Evolutionary conservation across 1,284 basidiomycete species (phyloP).

Genomic region (Pseudozyma tsukubaensis): DNA sequence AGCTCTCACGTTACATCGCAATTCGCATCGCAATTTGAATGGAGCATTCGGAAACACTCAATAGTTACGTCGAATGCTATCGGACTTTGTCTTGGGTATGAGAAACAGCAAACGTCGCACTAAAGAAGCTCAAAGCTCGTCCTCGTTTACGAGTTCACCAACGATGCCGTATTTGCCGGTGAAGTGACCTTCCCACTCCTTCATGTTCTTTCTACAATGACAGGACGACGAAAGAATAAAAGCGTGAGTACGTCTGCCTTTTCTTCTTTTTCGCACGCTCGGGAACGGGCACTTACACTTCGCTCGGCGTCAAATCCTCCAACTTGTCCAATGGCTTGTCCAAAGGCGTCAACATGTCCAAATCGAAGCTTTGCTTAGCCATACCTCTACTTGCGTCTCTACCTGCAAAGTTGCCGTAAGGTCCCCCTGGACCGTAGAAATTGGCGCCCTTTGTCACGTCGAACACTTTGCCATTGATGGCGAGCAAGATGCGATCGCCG

Average conservation of each 20-base stretch:
- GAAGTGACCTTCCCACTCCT: conserved; percentile 63
- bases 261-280: background rate
- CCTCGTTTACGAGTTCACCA: conserved; percentile 65
- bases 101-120: background rate
- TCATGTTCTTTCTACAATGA: conserved; percentile 53
- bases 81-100: background rate
- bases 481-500: conserved; percentile 77
- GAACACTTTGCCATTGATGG: conserved; percentile 88
- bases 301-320: conserved; percentile 79
- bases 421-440: conserved; percentile 93
- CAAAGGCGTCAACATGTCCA: conserved; percentile 86
- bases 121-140: conserved; percentile 9
- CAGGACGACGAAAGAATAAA: background rate
- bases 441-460: conserved; percentile 87
- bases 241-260: background rate
- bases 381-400: conserved; percentile 92
- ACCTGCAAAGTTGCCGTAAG: conserved; percentile 96
- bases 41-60: background rate
- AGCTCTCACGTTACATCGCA: conserved; percentile 5
- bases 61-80: background rate
- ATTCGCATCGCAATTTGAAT: background rate
- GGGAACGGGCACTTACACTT: conserved; percentile 76
- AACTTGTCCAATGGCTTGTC: conserved; percentile 88
- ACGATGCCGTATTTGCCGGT: conserved; percentile 64
- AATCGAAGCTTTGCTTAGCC: conserved; percentile 95